Conservation (phyloP, 2,329 filamentous ascomycete genomes). For the Mollisia scopiformis region DNA sequence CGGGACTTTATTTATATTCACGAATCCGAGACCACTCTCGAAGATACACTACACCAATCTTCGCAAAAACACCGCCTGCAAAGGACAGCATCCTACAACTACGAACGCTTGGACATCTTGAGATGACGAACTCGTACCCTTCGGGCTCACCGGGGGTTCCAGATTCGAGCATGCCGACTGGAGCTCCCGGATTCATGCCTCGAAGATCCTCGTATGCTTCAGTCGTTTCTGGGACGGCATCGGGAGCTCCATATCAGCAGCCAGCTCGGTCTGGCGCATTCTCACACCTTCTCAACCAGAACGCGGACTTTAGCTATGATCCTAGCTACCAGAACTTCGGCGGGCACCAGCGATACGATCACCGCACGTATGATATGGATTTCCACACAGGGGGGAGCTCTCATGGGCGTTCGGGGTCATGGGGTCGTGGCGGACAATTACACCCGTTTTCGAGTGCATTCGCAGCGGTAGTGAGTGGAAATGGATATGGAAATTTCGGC, state of each 20-base stretch:
- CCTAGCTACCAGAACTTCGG: conserved; percentile 24
- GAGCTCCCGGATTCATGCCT: conserved; percentile 42
- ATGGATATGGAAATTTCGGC: conserved; percentile 27
- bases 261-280: conserved; percentile 35
- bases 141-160: conserved; percentile 35
- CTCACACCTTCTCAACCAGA: conserved; percentile 33
- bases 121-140: conserved; percentile 36
- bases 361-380: conserved; percentile 32
- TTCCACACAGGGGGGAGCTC: conserved; percentile 27
- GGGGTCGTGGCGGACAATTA: conserved; percentile 33
- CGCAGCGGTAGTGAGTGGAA: conserved; percentile 33
- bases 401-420: conserved; percentile 30
- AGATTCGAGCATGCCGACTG: conserved; percentile 38
- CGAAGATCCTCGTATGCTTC: conserved; percentile 65
- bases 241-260: conserved; percentile 27
- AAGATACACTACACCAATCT: neutral
- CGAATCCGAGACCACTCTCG: neutral
- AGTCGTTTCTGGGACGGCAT: conserved; percentile 55
- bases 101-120: conserved; percentile 8
- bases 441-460: conserved; percentile 39
- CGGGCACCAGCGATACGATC: conserved; percentile 29
- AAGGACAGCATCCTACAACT: neutral
- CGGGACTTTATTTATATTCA: neutral
- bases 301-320: conserved; percentile 32
- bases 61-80: neutral